Percentiles rank a stretch among this genome's conserved stretches.
These are phyloP conservation scores for Aspergillus aculeatinus DNA, from an alignment of 2,329 filamentous ascomycete species.

Conservation along the genomic window DNA sequence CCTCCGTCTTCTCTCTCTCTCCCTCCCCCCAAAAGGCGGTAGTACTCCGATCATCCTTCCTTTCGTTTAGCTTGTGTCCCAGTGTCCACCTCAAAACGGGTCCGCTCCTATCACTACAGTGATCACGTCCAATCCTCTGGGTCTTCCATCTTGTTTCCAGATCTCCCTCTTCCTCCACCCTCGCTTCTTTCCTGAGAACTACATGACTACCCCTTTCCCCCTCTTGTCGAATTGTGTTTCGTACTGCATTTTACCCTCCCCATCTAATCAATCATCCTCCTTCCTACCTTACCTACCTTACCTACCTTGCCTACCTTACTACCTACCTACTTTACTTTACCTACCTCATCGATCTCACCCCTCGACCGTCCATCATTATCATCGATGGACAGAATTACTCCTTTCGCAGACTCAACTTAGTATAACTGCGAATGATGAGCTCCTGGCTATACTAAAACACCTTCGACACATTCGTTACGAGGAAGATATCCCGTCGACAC, in stretches of 20 bases:
- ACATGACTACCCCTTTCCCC: conserved; percentile 31
- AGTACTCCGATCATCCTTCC: conserved; percentile 21
- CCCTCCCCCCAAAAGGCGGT: conserved; percentile 15
- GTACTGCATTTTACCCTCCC: conserved; percentile 16
- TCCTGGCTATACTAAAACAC: conserved; percentile 25
- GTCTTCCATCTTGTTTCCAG: conserved; percentile 31
- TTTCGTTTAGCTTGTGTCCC: conserved; percentile 22
- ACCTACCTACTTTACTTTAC: neutral
- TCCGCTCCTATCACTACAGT: conserved; percentile 39
- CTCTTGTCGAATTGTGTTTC: conserved; percentile 19
- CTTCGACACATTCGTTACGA: conserved; percentile 12
- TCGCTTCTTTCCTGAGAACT: conserved; percentile 24
- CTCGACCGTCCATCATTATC: conserved; percentile 18
- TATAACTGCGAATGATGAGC: conserved; percentile 32
- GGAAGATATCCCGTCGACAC: neutral
- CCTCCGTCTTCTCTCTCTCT: conserved; percentile 2
- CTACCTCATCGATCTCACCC: conserved; percentile 2
- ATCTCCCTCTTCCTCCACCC: conserved; percentile 28
- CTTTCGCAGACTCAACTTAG: conserved; percentile 16
- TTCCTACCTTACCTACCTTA: neutral
- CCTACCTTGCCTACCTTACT: neutral
- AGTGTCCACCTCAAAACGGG: conserved; percentile 34
- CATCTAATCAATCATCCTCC: conserved; percentile 10
- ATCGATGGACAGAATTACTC: conserved; percentile 25
- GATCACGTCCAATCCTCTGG: conserved; percentile 30